These are phyloP conservation scores for Colletotrichum kahawae DNA, from an alignment of 2,329 filamentous ascomycete species.

Conservation along the genomic window DNA sequence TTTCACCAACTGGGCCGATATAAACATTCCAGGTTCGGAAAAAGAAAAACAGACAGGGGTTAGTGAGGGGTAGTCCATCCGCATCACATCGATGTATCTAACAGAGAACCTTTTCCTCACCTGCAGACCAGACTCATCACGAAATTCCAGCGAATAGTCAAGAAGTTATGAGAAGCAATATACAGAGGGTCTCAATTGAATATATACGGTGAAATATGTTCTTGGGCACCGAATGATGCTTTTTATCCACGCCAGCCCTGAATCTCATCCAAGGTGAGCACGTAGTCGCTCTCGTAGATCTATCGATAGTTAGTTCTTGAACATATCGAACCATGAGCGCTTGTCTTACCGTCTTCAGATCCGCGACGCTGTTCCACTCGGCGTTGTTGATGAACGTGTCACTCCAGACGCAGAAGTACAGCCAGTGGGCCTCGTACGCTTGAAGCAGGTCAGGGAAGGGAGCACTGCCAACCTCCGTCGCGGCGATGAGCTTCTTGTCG, in stretches of 20 bases:
- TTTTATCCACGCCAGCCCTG: constrained; percentile 33
- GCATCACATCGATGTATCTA: background rate
- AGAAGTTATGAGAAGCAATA: background rate
- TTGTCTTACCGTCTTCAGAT: constrained; percentile 38
- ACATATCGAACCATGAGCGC: fast-evolving
- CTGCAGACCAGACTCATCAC: background rate
- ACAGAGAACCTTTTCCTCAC: background rate
- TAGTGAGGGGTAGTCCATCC: background rate
- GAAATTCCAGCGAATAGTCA: background rate
- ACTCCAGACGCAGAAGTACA: constrained; percentile 52
- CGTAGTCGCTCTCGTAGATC: constrained; percentile 36
- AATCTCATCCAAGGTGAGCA: constrained; percentile 39
- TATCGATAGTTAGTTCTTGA: background rate
- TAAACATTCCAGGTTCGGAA: background rate
- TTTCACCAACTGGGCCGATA: background rate
- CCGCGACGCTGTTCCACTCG: constrained; percentile 43
- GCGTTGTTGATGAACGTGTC: constrained; percentile 47
- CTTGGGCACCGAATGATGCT: background rate
- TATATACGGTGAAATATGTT: constrained; percentile 3
- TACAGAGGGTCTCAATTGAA: background rate
- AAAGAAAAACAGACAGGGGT: background rate
- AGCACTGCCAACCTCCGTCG: constrained; percentile 51
- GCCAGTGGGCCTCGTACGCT: constrained; percentile 52
- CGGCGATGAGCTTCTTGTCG: constrained; percentile 53
- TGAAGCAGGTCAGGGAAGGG: constrained; percentile 45